Conservation (phyloP, 306 rosid species). For the Cucurbita maxima region DNA sequence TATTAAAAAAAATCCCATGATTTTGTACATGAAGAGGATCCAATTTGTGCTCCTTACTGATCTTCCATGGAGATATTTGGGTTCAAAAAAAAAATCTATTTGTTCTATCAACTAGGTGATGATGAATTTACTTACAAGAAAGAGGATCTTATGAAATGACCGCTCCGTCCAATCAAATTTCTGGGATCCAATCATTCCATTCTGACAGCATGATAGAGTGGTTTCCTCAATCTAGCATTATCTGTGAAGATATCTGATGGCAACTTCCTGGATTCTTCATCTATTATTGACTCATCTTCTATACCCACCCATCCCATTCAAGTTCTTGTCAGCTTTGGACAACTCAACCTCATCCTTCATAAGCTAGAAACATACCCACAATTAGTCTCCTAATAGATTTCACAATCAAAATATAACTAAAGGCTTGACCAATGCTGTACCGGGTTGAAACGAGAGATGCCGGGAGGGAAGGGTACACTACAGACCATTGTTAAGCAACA, state of each 20-base stretch:
- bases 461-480: background rate
- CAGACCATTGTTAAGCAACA: background rate
- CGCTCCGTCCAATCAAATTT: background rate
- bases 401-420: background rate
- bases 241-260: conserved; percentile 1
- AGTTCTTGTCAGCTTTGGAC: background rate
- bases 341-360: background rate
- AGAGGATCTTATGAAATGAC: conserved; percentile 3
- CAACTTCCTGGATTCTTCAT: conserved; percentile 4
- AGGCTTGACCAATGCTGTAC: background rate
- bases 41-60: background rate
- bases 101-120: background rate
- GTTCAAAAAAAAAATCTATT: background rate
- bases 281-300: background rate
- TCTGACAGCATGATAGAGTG: conserved; percentile 1
- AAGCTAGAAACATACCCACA: background rate
- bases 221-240: conserved; percentile 1
- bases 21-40: conserved; percentile 6
- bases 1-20: background rate
- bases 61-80: background rate
- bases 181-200: background rate
- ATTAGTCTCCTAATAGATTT: background rate
- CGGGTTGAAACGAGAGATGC: background rate
- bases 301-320: background rate
- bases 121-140: background rate